These are phyloP conservation scores for Globisporangium cystogenes DNA, from an alignment of 352 stramenopile species.

Conservation along the genomic window DNA sequence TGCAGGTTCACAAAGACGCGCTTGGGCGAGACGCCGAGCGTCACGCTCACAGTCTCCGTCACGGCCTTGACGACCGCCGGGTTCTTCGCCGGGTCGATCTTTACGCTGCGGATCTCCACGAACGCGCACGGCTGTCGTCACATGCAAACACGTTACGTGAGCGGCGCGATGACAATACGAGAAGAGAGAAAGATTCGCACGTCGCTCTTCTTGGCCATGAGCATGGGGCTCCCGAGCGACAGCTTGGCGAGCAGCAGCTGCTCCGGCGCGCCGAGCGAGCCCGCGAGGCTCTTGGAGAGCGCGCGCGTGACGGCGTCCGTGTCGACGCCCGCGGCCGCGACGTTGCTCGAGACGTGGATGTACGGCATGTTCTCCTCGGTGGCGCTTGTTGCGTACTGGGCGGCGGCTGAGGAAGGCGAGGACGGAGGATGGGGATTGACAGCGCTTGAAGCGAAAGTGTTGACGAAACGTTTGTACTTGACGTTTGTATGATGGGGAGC, in stretches of 20 bases:
- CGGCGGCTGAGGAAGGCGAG: neutral
- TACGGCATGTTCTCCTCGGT: constrained; percentile 38
- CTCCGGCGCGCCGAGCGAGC: constrained; percentile 29
- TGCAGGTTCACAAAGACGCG: constrained; percentile 4
- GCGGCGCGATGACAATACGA: neutral
- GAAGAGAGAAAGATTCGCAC: too few species aligned
- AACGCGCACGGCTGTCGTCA: constrained; percentile 25
- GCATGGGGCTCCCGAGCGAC: constrained; percentile 26
- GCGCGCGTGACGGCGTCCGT: constrained; percentile 19
- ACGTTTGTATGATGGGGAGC: too few species aligned
- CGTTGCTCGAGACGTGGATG: constrained; percentile 35
- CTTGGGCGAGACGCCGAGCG: constrained; percentile 1
- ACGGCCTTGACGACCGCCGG: constrained; percentile 21
- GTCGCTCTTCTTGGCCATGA: constrained; percentile 22
- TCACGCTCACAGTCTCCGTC: constrained; percentile 10
- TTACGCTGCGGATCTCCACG: constrained; percentile 23
- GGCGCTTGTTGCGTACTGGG: too few species aligned
- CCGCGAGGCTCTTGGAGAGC: constrained; percentile 33
- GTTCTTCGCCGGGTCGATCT: constrained; percentile 23
- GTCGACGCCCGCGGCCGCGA: constrained; percentile 27
- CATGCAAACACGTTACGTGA: too few species aligned
- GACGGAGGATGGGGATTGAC: neutral
- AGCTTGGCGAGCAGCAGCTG: constrained; percentile 34
- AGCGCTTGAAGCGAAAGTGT: neutral
- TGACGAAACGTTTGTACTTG: neutral